Percentiles rank a stretch among this genome's conserved stretches.
Conservation (phyloP, 257 asterid genomes). For the Salvia miltiorrhiza region DNA sequence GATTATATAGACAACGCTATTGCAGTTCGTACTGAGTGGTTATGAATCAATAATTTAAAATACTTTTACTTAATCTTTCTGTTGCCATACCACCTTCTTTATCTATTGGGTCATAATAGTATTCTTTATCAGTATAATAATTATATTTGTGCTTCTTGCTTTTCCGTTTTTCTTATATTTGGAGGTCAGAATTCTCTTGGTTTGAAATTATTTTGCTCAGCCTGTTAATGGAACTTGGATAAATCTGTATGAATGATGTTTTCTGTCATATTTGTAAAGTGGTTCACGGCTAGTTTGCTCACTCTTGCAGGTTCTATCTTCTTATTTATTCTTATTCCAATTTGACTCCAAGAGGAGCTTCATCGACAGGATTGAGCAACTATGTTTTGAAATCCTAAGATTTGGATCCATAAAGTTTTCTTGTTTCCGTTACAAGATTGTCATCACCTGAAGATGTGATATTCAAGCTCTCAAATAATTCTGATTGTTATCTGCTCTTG, state of each 20-base stretch:
- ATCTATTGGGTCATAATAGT: background rate
- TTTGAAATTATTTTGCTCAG: constrained; percentile 2
- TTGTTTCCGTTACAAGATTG: background rate
- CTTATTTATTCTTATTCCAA: background rate
- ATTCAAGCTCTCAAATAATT: background rate
- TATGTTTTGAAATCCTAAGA: constrained; percentile 12
- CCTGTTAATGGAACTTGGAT: background rate
- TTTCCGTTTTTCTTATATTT: background rate
- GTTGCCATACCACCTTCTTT: background rate
- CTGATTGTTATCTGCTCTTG: constrained; percentile 5
- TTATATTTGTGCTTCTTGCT: background rate
- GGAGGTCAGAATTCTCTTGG: background rate
- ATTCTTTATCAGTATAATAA: background rate
- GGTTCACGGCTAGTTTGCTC: constrained; percentile 13
- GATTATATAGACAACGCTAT: background rate
- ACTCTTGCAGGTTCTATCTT: constrained; percentile 30
- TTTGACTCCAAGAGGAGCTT: constrained; percentile 17
- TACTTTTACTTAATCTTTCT: background rate
- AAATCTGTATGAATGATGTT: constrained; percentile 4
- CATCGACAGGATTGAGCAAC: constrained; percentile 12
- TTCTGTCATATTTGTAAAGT: constrained; percentile 9
- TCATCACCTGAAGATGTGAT: constrained; percentile 15
- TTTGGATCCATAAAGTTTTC: constrained; percentile 3
- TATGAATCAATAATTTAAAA: background rate
- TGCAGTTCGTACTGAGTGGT: background rate